A percentile compares a stretch with the other conserved stretches of the same genome.
Evolutionary conservation across 1,284 basidiomycete species (phyloP).

Genomic region (Puccinia polysora): DNA sequence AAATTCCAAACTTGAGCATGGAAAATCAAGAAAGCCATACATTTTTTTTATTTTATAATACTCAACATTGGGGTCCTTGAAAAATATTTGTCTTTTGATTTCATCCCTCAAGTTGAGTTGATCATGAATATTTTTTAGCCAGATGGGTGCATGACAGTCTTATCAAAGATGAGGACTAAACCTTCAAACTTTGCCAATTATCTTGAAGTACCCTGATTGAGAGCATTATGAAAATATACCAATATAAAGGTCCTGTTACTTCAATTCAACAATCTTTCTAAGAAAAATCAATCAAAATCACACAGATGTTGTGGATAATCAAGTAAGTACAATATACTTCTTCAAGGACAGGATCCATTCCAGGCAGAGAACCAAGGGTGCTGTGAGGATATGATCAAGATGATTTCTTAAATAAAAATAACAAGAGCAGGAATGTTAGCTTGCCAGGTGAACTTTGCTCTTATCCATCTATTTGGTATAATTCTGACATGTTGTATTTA

Average conservation of each 20-base stretch:
- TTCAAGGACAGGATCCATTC: too few species aligned
- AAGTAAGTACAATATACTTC: too few species aligned
- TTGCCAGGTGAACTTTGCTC: conserved; percentile 81
- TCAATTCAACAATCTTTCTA: conserved; percentile 89
- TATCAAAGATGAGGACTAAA: conserved; percentile 49
- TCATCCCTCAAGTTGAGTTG: conserved; percentile 94
- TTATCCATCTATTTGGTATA: conserved; percentile 80
- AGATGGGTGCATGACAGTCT: conserved; percentile 88
- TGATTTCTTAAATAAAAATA: too few species aligned
- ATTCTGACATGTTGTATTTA: conserved; percentile 49
- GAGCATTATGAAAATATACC: conserved; percentile 98
- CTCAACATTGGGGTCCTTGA: conserved; percentile 76
- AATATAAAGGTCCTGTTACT: conserved; percentile 95
- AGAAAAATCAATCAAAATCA: too few species aligned
- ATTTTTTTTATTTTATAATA: conserved; percentile 73
- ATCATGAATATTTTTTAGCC: conserved; percentile 85
- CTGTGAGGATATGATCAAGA: too few species aligned
- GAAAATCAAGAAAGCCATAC: conserved; percentile 32
- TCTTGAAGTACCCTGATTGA: conserved; percentile 84
- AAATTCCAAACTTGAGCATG: conserved; percentile 93
- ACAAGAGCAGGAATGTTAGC: conserved; percentile 69
- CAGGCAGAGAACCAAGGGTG: too few species aligned
- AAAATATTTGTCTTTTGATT: conserved; percentile 76
- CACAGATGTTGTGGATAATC: too few species aligned
- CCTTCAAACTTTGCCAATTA: conserved; percentile 97